Base-by-base conservation (phyloP, 495 filamentous ascomycete genomes). In the Aspergillus indologenus region DNA sequence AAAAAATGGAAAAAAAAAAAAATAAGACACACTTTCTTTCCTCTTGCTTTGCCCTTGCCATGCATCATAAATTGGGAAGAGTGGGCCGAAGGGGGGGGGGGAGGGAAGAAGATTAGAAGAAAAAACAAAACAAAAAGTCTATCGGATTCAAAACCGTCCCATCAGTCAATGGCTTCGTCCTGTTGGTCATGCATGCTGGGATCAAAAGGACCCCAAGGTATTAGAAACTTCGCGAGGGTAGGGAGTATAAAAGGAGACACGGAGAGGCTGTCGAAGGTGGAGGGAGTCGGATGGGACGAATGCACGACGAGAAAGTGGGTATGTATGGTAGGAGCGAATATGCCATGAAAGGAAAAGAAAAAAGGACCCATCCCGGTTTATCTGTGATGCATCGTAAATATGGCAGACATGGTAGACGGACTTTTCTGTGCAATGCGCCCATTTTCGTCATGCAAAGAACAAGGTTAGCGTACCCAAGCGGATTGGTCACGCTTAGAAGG, bases 401-500 rank as follows among this genome's bases (percentile, higher is more conserved):
- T 40, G 34, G 34, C 34, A 40, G 34, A 14, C 34, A 40, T 40
- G 34, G 12, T 40, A 7, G 34, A 14, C 34, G 34, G 34, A 40
- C 34, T 40, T 40, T 40, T 40, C n/a, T 29, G 26, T 40, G 34
- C 12, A 40, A 40, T 40, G 34, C 34, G 12, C 34, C 5, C 12
- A 8, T 40, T 8, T 8, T 40, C 7, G 34, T 40, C 12, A 11
- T 40, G 34, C 5, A 40, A 11, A 15, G 2, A 9, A 9, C 26
- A 29, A 29, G 26, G 26, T 29, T 29, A 29, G 34, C 12, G 2
- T 40, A 40, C 6, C 12, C 34, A 40, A 40, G 34, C 5, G 34
- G 12, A 40, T 2, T 11, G 12, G 34, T 11, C 34, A 29, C 12
- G 12, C 12, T 40, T 59, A 76, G 67, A 80, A 80, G 23, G 72